phyloP scores from a whole-genome alignment of 371 early-diverging fungal genomes.

The Syncephalastrum monosporum region DNA sequence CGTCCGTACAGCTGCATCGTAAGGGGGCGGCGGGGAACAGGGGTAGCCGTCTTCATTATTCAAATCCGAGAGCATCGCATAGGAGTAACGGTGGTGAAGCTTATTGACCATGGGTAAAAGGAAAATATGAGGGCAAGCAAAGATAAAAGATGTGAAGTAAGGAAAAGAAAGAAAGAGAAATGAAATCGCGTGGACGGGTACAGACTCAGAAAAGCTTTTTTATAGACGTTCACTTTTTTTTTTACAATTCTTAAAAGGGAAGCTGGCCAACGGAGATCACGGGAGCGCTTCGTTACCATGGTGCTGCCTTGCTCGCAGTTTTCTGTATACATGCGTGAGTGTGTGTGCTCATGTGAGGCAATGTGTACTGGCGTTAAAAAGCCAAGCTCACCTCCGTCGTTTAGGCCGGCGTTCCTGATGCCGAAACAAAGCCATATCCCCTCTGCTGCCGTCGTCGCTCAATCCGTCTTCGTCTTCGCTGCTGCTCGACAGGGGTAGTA shows the following conservation, averaged over 20 bases:
- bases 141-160: background rate
- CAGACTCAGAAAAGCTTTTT: background rate
- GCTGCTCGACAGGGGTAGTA: constrained; percentile 9
- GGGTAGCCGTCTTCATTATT: background rate
- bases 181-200: background rate
- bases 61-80: background rate
- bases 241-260: background rate
- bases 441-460: background rate
- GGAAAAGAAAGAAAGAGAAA: background rate
- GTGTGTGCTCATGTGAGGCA: too few species aligned
- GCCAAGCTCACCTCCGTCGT: constrained; percentile 3
- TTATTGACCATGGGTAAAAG: background rate
- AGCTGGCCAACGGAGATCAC: constrained; percentile 1
- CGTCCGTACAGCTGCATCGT: background rate
- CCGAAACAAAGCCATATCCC: background rate
- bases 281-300: constrained; percentile 5
- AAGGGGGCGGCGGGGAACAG: too few species aligned
- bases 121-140: background rate
- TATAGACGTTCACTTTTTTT: constrained; percentile 4
- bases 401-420: background rate
- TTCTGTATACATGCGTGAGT: constrained; percentile 6
- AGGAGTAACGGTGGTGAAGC: background rate
- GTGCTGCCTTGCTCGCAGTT: constrained; percentile 9
- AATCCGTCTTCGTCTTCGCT: constrained; percentile 10
- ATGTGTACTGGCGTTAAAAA: background rate